phyloP scores from a whole-genome alignment of 768 basidiomycete species.

The Auricularia auricula-judae region DNA sequence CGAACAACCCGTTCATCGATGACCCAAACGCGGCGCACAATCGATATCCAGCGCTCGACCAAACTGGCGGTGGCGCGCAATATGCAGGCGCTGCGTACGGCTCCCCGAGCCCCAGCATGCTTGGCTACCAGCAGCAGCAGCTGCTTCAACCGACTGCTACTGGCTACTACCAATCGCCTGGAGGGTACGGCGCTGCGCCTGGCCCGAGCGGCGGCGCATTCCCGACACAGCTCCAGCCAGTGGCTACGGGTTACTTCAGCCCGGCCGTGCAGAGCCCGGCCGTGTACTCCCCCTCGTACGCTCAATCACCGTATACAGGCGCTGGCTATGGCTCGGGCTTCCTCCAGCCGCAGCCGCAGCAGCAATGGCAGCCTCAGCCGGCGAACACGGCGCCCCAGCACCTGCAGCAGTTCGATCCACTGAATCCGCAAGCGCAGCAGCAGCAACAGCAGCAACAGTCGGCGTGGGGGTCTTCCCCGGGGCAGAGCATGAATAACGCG shows the following conservation, averaged over 20 bases:
- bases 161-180: no score
- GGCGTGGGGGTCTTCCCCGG: no score
- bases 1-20: constrained; percentile 1
- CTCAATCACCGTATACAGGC: neutral
- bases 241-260: no score
- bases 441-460: neutral
- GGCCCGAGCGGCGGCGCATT: no score
- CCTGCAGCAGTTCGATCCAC: constrained; percentile 30
- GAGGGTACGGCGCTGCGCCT: no score
- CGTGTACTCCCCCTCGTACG: no score
- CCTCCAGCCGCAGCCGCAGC: constrained; percentile 24
- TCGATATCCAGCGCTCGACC: neutral
- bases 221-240: no score
- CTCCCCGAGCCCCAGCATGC: no score
- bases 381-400: constrained; percentile 18
- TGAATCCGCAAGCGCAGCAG: constrained; percentile 1
- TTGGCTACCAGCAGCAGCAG: no score
- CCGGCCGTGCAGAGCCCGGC: no score
- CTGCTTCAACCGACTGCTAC: no score
- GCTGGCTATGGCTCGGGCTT: neutral
- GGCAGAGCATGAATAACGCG: no score
- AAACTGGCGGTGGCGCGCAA: neutral
- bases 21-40: neutral
- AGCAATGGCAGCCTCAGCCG: constrained; percentile 25
- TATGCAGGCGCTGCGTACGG: neutral